These are phyloP conservation scores for Brasilioporus rufonigricans DNA, from an alignment of 768 basidiomycete genomes.

Conservation along the genomic window DNA sequence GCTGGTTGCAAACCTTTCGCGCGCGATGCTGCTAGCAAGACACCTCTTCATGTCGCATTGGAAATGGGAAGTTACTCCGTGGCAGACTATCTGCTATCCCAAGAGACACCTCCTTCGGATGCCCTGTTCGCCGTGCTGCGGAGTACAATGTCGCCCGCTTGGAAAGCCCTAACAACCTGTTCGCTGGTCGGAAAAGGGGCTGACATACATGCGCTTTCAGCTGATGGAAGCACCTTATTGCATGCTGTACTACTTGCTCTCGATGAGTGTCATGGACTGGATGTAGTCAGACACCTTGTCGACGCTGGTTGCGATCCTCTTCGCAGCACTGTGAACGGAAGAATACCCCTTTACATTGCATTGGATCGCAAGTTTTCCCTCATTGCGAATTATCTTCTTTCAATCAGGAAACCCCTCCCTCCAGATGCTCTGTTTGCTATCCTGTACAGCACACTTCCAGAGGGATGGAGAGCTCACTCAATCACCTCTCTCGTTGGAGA, in stretches of 20 bases:
- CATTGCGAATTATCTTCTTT: constrained; percentile 3
- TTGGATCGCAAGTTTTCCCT: too few species aligned
- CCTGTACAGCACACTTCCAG: neutral
- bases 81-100: neutral
- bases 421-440: neutral
- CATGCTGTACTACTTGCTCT: neutral
- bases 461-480: neutral
- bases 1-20: too few species aligned
- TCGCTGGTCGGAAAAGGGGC: neutral
- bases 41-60: neutral
- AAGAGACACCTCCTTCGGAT: neutral
- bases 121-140: neutral
- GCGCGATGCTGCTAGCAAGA: neutral
- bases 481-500: neutral
- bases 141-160: neutral
- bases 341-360: constrained; percentile 4
- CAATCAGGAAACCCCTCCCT: neutral
- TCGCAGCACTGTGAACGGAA: rapidly evolving
- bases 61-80: neutral
- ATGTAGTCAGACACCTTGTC: neutral
- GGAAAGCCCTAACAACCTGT: neutral
- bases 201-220: neutral
- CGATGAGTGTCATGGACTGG: neutral
- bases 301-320: constrained; percentile 8
- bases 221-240: neutral